Percentiles rank a stretch among this genome's conserved stretches.
Evolutionary conservation across 2,329 filamentous ascomycete species (phyloP).

Genomic region (Aspergillus amoenus): DNA sequence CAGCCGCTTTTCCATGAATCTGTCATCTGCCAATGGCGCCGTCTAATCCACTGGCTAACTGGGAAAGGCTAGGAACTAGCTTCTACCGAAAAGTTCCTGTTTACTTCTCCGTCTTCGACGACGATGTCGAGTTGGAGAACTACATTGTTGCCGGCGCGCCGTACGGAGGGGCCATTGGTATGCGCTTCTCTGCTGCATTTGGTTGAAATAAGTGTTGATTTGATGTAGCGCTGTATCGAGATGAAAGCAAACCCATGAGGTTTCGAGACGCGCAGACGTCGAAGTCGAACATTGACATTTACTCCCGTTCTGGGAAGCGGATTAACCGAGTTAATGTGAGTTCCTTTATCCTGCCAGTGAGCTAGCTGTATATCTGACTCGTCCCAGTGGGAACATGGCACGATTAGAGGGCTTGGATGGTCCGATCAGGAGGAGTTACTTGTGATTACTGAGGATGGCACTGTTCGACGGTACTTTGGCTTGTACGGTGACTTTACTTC

Average conservation of each 20-base stretch:
- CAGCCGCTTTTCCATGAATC: not conserved
- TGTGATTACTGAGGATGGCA: conserved; percentile 85
- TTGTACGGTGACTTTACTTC: conserved; percentile 94
- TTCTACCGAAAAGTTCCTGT: conserved; percentile 95
- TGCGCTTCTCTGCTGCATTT: conserved; percentile 21
- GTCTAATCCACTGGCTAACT: conserved; percentile 75
- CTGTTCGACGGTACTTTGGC: conserved; percentile 84
- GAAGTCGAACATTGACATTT: conserved; percentile 88
- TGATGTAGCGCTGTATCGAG: conserved; percentile 75
- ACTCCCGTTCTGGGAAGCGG: conserved; percentile 87
- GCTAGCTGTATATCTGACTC: not conserved
- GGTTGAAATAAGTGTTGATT: conserved; percentile 1
- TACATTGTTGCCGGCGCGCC: conserved; percentile 89
- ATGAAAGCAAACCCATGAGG: conserved; percentile 79
- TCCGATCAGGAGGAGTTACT: conserved; percentile 92
- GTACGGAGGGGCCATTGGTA: conserved; percentile 91
- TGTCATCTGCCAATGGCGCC: conserved; percentile 40
- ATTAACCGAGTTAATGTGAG: conserved; percentile 71
- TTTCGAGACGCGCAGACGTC: conserved; percentile 70
- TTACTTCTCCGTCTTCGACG: conserved; percentile 90
- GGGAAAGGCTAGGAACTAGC: conserved; percentile 88
- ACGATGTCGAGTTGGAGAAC: conserved; percentile 91
- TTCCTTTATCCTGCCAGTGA: not conserved
- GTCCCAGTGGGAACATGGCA: conserved; percentile 77
- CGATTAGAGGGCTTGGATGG: conserved; percentile 88